Evolutionary conservation across 2,329 filamentous ascomycete genomes (phyloP).

Genomic region (Xylaria hypoxylon): DNA sequence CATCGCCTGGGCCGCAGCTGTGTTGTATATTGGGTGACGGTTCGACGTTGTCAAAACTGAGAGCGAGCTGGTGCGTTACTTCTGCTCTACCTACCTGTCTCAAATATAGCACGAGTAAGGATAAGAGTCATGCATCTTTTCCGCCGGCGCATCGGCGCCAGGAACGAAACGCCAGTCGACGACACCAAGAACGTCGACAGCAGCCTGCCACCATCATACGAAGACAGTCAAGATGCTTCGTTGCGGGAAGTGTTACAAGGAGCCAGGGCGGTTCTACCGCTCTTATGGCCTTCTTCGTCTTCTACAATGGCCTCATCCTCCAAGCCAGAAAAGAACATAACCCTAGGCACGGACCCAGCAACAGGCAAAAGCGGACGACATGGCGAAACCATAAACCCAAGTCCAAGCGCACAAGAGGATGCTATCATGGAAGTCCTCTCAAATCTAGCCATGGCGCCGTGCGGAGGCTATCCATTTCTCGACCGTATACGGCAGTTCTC

Average conservation of each 20-base stretch:
- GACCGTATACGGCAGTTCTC: conserved; percentile 33
- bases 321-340: background rate
- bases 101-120: no score
- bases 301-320: background rate
- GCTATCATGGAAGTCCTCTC: conserved; percentile 17
- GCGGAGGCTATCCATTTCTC: conserved; percentile 18
- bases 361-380: background rate
- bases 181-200: background rate
- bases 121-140: conserved; percentile 18
- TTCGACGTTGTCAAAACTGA: background rate
- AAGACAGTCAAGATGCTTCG: conserved; percentile 33
- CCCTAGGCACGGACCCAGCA: background rate
- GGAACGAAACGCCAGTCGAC: background rate
- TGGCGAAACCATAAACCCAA: background rate
- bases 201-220: conserved; percentile 29
- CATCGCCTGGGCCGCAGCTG: background rate
- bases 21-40: background rate
- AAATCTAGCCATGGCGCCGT: conserved; percentile 17
- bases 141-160: conserved; percentile 11
- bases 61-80: background rate
- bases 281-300: conserved; percentile 22
- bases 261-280: conserved; percentile 6
- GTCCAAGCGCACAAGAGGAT: background rate
- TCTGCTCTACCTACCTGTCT: background rate
- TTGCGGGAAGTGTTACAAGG: conserved; percentile 21